Evolutionary conservation across 2,329 filamentous ascomycete species (phyloP), one percentile per base, ranked within the genome.

Genomic region (Ophiocordyceps camponoti-leonardi): DNA sequence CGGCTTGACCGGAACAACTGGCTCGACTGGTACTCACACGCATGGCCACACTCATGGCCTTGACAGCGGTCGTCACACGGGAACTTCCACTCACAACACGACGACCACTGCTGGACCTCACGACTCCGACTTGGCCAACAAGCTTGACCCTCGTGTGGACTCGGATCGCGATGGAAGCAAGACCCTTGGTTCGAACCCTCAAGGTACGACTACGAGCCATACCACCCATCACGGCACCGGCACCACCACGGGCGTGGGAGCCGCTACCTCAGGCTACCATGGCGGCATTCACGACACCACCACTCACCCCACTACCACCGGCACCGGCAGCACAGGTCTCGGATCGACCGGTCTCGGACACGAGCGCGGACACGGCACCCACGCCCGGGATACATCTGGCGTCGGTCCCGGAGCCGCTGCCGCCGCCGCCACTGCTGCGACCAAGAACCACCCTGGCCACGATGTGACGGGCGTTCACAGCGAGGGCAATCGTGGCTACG

Each of bases 391-490:
- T 47, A 35, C 46, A 47, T 42, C 50, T 8, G 49, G 48, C 33
- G 43, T 48, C n/a, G 47, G 43, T 43, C 55, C 53, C 45, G 56
- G 54, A 22, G 45, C 49, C 41, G 41, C 44, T 11, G 41, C 16
- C 8, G 49, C 49, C 26, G n/a, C 43, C 10, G 43, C 20, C 33
- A 19, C 22, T 13, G 18, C 28, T 13, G 26, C 48, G 49, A 50
- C 44, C 11, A 49, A 49, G 42, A 28, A 46, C 4, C 48, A 51
- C 56, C 73, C 69, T 45, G 42, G 46, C 10, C 48, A 51, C 57
- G 74, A 70, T 1, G 33, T 65, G 18, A 69, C 19, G 66, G 67
- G 71, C 58, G 67, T 67, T 45, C 45, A 45, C 43, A 44, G 41
- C 43, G 20, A 31, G 18, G 49, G 42, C 41, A 51, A 50, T 44